Evolutionary conservation across 352 stramenopile species (phyloP).

Genomic region (Globisporangium solare): DNA sequence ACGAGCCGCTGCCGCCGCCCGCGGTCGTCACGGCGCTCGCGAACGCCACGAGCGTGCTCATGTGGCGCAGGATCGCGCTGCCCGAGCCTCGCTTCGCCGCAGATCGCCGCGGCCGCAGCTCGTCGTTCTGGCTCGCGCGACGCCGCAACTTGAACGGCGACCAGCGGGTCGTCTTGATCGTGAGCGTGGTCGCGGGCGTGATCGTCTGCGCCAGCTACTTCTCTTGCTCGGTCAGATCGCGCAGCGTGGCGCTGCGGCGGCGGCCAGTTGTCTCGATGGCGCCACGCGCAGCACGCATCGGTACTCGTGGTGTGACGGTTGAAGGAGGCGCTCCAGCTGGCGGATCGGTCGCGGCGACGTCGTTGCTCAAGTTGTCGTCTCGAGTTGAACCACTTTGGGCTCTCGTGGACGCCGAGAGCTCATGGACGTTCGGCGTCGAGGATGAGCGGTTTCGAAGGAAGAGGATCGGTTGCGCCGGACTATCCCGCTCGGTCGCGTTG

Average conservation of each 20-base stretch:
- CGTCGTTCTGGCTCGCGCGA: not conserved
- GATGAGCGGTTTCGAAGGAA: not conserved
- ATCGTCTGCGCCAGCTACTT: not conserved
- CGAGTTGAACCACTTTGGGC: not conserved
- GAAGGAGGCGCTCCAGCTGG: not conserved
- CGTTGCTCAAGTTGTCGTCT: not conserved
- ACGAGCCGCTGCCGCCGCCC: not conserved
- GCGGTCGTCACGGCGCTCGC: too few relatives aligned
- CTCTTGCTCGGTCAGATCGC: not conserved
- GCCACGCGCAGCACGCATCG: not conserved
- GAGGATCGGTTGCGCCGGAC: not conserved
- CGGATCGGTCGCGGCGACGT: not conserved
- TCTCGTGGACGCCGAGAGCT: not conserved
- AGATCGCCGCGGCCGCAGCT: too few relatives aligned
- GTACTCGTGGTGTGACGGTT: not conserved
- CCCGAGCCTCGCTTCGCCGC: not conserved
- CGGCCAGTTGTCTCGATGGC: not conserved
- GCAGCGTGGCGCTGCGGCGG: not conserved
- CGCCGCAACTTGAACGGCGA: not conserved
- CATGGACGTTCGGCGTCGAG: not conserved
- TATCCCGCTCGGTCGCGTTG: too few relatives aligned
- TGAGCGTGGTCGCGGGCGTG: not conserved
- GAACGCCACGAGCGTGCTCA: slow-evolving; percentile 6
- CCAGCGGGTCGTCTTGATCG: not conserved
- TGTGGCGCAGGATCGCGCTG: not conserved